Conservation (phyloP, 768 basidiomycete species). For the Jaapia argillacea region DNA sequence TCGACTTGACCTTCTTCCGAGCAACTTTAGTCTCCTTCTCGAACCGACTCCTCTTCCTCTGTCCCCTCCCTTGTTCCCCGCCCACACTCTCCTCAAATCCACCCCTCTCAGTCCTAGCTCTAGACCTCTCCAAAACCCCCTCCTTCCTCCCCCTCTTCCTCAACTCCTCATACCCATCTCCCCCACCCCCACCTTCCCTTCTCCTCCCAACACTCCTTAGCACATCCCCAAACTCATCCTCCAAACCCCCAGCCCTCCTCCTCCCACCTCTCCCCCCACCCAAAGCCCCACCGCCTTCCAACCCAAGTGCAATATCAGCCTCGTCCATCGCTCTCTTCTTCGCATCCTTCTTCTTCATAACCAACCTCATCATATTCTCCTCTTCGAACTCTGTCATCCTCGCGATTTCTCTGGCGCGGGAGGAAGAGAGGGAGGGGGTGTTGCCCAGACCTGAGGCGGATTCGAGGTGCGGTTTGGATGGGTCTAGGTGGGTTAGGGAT, state of each 20-base stretch:
- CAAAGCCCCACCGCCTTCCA: slow-evolving; percentile 26
- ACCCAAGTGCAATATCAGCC: slow-evolving; percentile 80
- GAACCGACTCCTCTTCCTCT: slow-evolving; percentile 30
- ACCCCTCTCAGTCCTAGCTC: slow-evolving; percentile 24
- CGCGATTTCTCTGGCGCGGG: slow-evolving; percentile 70
- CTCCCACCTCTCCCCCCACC: slow-evolving; percentile 44
- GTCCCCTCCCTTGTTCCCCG: slow-evolving; percentile 21
- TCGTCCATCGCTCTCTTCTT: slow-evolving; percentile 69
- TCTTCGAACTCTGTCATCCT: slow-evolving; percentile 87
- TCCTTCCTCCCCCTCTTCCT: slow-evolving; percentile 57
- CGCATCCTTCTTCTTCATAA: slow-evolving; percentile 85
- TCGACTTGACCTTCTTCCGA: slow-evolving; percentile 7
- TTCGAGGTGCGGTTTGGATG: slow-evolving; percentile 58
- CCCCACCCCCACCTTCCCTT: slow-evolving; percentile 26
- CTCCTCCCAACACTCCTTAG: slow-evolving; percentile 48
- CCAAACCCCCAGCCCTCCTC: slow-evolving; percentile 57
- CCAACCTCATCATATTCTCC: slow-evolving; percentile 83
- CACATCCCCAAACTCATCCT: slow-evolving; percentile 81
- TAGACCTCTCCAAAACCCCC: slow-evolving; percentile 49
- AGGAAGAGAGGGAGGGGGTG: slow-evolving; percentile 46
- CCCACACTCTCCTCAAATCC: slow-evolving; percentile 15
- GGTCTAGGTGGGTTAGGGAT: slow-evolving; percentile 38
- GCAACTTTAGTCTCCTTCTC: slow-evolving; percentile 31
- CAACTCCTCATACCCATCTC: slow-evolving; percentile 79
- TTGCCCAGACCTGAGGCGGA: slow-evolving; percentile 65